These are phyloP conservation scores for Fraxinus excelsior DNA, from an alignment of 257 asterid genomes.

Conservation along the genomic window DNA sequence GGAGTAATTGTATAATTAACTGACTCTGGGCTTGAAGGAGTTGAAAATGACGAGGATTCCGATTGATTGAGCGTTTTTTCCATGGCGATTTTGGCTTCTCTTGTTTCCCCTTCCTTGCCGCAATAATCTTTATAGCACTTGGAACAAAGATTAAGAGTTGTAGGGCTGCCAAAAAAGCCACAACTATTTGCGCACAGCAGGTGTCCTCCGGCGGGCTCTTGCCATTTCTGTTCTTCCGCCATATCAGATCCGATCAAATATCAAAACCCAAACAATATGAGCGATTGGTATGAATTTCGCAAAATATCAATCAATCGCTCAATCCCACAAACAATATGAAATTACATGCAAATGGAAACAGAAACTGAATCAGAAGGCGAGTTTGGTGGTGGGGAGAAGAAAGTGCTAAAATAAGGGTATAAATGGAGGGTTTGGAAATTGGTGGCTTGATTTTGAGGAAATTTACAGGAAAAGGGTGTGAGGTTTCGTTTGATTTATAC, in stretches of 20 bases:
- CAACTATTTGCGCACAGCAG: slow-evolving; percentile 55
- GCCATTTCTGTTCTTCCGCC: slow-evolving; percentile 64
- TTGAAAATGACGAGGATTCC: slow-evolving; percentile 9
- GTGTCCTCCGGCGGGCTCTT: slow-evolving; percentile 44
- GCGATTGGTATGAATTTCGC: slow-evolving; percentile 32
- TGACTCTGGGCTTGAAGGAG: slow-evolving; percentile 5
- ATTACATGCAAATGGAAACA: slow-evolving; percentile 15
- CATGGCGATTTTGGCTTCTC: slow-evolving; percentile 34
- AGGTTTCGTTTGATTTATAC: neutral
- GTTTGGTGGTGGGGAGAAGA: slow-evolving; percentile 18
- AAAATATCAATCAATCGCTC: slow-evolving; percentile 41
- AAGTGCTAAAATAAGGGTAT: neutral
- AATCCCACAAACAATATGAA: slow-evolving; percentile 18
- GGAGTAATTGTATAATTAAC: neutral
- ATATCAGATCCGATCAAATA: slow-evolving; percentile 14
- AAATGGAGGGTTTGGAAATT: slow-evolving; percentile 9
- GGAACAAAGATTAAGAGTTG: slow-evolving; percentile 57
- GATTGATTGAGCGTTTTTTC: slow-evolving; percentile 29
- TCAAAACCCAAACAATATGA: slow-evolving; percentile 15
- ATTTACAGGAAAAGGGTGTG: neutral
- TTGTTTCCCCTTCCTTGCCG: slow-evolving; percentile 37
- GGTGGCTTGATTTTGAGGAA: neutral
- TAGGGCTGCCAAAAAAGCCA: slow-evolving; percentile 62
- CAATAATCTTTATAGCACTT: slow-evolving; percentile 52
- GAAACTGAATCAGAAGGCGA: neutral